Evolutionary conservation across 768 basidiomycete species (phyloP), one percentile per base, ranked within the genome.

Genomic region (Lyophyllum semitale): DNA sequence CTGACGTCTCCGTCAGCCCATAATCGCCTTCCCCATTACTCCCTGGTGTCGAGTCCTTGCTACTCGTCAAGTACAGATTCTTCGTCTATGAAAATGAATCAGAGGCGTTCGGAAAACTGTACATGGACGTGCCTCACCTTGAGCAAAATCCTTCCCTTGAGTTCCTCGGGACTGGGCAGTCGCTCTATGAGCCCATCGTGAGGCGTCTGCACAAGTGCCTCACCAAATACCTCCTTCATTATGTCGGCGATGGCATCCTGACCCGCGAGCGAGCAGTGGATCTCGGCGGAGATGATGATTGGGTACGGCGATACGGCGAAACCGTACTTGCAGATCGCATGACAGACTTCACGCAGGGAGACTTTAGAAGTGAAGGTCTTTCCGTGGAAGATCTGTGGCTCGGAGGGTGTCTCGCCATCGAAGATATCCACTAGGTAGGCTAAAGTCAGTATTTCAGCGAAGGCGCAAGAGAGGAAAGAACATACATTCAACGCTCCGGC

Each of bases 251-350:
- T 74, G 63, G 72, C 71, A 52, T 81, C 78, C 54, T 85, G 78
- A 59, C 84, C 79, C 35, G 83, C 80, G 5, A 76, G 74, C 2
- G 82, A 78, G 71, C 94, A 97, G 65, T 98, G 96, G 5, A 97
- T 83, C 74, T 99, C 97, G n/a, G 95, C 93, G 4, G 94, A 96
- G 51, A 99, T 91, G 73, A 99, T 92, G 68, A 99, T 82, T 0
- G 97, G 97, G 69, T 95, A 98, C 0, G 94, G 91, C 2, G 94
- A 96, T 0, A 91, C 85, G 43, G 93, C 86, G 65, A 99, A 98
- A 1, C 91, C 96, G 64, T 98, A 98, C 66, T 93, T 93, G 47
- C 81, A 80, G 67, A 98, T 93, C 0, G 93, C 91, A 45, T 84
- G 76, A 67, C 93, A 93, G 44, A 95, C 85, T 57, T 91, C 89